A percentile compares a stretch with the other conserved stretches of the same genome.
phyloP scores from a whole-genome alignment of 768 basidiomycete genomes.

The Tremella yokohamensis region DNA sequence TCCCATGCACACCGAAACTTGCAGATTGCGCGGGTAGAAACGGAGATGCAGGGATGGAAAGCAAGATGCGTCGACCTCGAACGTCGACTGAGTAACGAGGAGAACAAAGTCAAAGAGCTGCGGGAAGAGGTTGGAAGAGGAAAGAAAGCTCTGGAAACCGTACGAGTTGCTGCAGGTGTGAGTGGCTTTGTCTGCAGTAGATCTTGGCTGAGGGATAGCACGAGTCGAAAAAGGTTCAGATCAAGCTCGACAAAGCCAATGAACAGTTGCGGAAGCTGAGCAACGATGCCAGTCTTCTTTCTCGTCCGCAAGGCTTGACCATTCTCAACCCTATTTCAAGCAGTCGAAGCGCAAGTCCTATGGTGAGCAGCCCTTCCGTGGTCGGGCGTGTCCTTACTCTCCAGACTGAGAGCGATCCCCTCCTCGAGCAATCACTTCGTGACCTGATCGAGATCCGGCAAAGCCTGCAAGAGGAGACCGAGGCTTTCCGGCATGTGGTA shows the following conservation, averaged over 20 bases:
- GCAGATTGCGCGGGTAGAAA: slow-evolving; percentile 17
- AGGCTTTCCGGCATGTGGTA: slow-evolving; percentile 50
- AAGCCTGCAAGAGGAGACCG: slow-evolving; percentile 47
- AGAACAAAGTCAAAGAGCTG: slow-evolving; percentile 29
- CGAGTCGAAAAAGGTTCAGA: slow-evolving; percentile 38
- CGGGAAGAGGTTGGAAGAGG: slow-evolving; percentile 36
- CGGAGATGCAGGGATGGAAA: slow-evolving; percentile 33
- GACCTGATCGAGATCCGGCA: slow-evolving; percentile 45
- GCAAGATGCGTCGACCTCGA: slow-evolving; percentile 27
- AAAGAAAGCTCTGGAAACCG: slow-evolving; percentile 39
- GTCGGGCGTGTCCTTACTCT: neutral
- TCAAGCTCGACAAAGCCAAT: slow-evolving; percentile 39
- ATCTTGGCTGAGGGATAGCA: slow-evolving; percentile 28
- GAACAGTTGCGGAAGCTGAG: slow-evolving; percentile 27
- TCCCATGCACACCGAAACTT: neutral
- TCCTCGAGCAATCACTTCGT: slow-evolving; percentile 44
- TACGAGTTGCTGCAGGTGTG: slow-evolving; percentile 38
- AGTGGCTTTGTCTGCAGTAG: slow-evolving; percentile 6
- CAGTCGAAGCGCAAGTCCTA: slow-evolving; percentile 16
- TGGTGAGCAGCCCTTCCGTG: slow-evolving; percentile 17
- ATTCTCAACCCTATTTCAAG: slow-evolving; percentile 36
- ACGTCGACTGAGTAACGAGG: slow-evolving; percentile 20
- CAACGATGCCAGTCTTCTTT: slow-evolving; percentile 16
- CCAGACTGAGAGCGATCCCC: slow-evolving; percentile 25
- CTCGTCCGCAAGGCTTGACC: slow-evolving; percentile 27